These are phyloP conservation scores for Colletotrichum viniferum DNA, from an alignment of 2,329 filamentous ascomycete genomes.

Conservation along the genomic window DNA sequence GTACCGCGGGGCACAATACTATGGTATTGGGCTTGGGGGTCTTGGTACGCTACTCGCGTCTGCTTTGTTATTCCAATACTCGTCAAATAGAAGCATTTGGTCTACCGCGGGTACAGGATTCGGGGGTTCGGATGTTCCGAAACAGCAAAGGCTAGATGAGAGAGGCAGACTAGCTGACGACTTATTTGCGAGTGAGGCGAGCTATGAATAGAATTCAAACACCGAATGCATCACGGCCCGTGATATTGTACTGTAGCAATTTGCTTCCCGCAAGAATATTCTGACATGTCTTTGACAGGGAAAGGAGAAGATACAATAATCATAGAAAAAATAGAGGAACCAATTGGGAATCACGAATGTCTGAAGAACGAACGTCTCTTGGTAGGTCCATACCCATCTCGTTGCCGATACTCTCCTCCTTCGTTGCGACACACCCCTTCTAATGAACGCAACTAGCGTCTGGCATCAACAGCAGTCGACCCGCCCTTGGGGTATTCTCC, in stretches of 20 bases:
- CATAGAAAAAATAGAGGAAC: neutral
- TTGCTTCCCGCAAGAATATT: neutral
- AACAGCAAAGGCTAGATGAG: neutral
- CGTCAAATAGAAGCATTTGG: neutral
- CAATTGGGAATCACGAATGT: neutral
- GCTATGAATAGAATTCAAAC: neutral
- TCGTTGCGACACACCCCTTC: neutral
- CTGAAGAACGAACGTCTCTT: neutral
- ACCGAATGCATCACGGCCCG: neutral
- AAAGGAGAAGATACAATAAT: neutral
- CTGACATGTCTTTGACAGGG: neutral
- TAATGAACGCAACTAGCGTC: neutral
- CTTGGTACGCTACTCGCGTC: neutral
- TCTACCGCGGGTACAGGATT: neutral
- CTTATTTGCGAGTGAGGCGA: neutral
- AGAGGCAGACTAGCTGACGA: neutral
- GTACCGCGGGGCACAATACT: constrained; percentile 42
- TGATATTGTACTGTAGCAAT: neutral
- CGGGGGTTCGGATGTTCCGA: neutral
- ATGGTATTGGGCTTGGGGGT: constrained; percentile 40
- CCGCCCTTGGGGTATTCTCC: constrained; percentile 63
- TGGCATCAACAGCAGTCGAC: neutral
- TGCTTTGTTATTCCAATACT: neutral
- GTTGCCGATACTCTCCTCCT: neutral
- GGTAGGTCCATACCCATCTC: neutral